Evolutionary conservation across 768 basidiomycete species (phyloP), one percentile per base, ranked within the genome.

Genomic region (Tricholoma sp.): DNA sequence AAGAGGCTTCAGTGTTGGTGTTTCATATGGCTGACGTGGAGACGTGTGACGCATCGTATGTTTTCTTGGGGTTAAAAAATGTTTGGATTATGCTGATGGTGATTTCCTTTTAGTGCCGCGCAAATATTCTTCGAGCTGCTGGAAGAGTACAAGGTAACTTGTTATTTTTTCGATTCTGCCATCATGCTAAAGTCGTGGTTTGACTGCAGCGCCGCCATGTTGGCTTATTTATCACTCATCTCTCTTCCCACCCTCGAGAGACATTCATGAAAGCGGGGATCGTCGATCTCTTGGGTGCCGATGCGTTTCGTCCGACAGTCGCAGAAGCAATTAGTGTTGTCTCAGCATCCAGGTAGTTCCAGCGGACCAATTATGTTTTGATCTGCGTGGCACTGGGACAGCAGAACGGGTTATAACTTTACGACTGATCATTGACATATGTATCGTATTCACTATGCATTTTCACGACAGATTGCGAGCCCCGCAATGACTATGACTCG

Each of bases 21-120:
- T 94, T 99, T 71, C 95, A 98, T 63, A 80, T 98, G 79, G 87
- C 88, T 11, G 96, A 98, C 71, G 89, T 97, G 3, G 91, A 94
- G 56, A 81, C 78, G 15, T 86, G 91, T 57, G 96, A 99, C 68
- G 94, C 96, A 7, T 93, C 91, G 89, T 95, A 65, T 70, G 88
- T 17, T 29, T 8, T 11, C 17, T 18, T 41, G 4, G 4, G 24
- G 24, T 24, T 47, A 24, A 11, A 17, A 17, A 17, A 31, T 31
- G 28, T n/a, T 4, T 42, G 31, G 12, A 15, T 53, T 20, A 29
- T 18, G 57, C 4, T 70, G 32, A 52, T 20, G 36, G 51, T 56
- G 4, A 56, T 52, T 28, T 42, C 17, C 33, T 29, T 32, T 54
- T 6, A 93, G 91, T 29, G 92, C 94, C 29, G 81, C 85, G 8